Conservation (phyloP, 2,329 filamentous ascomycete genomes). For the Botrytis galanthina region DNA sequence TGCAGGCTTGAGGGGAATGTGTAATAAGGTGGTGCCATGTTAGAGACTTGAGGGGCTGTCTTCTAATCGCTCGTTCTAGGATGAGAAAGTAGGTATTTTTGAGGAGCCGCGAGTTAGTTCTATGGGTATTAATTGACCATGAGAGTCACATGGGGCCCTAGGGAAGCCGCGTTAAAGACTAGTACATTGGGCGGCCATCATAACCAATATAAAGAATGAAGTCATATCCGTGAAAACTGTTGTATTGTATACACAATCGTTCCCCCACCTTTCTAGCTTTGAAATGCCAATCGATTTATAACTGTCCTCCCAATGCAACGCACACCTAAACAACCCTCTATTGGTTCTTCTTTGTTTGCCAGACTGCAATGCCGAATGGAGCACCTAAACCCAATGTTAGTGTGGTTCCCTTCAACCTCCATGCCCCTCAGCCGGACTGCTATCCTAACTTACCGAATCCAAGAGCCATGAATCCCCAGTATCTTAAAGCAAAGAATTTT, state of each 20-base stretch:
- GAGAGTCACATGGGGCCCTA: not conserved
- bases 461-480: conserved; percentile 69
- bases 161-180: not conserved
- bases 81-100: not conserved
- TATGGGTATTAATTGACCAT: not conserved
- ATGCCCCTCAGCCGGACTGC: not conserved
- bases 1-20: conserved; percentile 19
- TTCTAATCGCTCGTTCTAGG: not conserved
- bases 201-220: conserved; percentile 12
- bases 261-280: conserved; percentile 20
- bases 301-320: conserved; percentile 2
- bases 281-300: conserved; percentile 24
- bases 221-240: conserved; percentile 11
- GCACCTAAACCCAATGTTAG: conserved; percentile 40
- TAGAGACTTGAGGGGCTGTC: not conserved
- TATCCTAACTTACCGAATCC: conserved; percentile 48
- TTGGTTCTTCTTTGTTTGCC: conserved; percentile 44
- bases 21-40: not conserved
- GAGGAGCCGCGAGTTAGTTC: not conserved
- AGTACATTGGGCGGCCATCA: not conserved
- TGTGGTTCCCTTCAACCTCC: conserved; percentile 5
- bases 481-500: conserved; percentile 78
- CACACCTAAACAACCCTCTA: conserved; percentile 21
- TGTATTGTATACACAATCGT: conserved; percentile 22
- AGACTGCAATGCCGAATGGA: conserved; percentile 60